These are phyloP conservation scores for Pouteria glomerata DNA, from an alignment of 148 eudicot species.

Conservation along the genomic window DNA sequence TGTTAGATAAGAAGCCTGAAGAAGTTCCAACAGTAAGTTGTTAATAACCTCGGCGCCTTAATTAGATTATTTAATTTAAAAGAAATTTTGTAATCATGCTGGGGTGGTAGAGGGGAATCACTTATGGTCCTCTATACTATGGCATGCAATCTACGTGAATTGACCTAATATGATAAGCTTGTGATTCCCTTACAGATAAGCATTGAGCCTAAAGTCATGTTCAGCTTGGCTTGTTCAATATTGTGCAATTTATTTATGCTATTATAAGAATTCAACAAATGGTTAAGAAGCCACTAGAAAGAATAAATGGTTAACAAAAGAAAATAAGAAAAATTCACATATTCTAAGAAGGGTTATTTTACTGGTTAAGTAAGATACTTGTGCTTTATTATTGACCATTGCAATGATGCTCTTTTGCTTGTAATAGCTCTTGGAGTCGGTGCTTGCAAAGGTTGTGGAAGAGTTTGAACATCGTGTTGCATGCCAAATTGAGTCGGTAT, in stretches of 20 bases:
- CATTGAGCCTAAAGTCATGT: background rate
- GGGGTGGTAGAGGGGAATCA: background rate
- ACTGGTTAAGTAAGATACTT: background rate
- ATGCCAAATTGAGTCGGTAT: conserved; percentile 53
- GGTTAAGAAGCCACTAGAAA: background rate
- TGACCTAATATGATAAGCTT: background rate
- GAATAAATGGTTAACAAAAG: background rate
- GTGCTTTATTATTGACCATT: background rate
- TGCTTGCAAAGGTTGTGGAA: conserved; percentile 75
- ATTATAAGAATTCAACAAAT: background rate
- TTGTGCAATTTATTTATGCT: background rate
- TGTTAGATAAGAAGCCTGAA: conserved; percentile 83
- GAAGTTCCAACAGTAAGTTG: conserved; percentile 84
- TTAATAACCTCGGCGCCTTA: background rate
- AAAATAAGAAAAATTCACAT: background rate
- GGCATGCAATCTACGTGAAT: background rate
- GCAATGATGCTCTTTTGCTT: conserved; percentile 11
- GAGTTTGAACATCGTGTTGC: conserved; percentile 84
- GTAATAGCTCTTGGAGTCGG: conserved; percentile 79
- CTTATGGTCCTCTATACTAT: background rate
- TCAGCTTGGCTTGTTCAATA: background rate
- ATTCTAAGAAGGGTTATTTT: background rate
- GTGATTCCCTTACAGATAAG: background rate
- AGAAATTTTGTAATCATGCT: background rate
- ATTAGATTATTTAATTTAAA: background rate